These are phyloP conservation scores for Chlamydomonas asymmetrica DNA, from an alignment of 139 green algal genomes.

Conservation along the genomic window DNA sequence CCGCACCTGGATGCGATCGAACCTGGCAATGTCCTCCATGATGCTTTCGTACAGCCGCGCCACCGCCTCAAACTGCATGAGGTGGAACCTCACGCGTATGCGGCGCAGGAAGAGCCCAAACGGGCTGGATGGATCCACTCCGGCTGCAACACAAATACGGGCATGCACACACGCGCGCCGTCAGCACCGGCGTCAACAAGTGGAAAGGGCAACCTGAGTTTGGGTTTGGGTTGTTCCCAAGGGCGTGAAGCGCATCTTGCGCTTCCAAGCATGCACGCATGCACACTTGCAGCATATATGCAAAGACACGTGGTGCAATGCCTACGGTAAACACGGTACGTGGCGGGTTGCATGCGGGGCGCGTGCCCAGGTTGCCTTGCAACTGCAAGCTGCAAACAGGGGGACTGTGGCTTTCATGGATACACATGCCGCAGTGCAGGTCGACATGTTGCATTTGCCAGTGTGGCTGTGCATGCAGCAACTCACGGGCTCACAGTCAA, in stretches of 20 bases:
- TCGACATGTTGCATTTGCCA: no score
- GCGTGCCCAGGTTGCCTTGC: not conserved
- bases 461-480: no score
- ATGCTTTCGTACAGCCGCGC: constrained; percentile 10
- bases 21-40: constrained; percentile 6
- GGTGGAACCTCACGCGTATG: constrained; percentile 20
- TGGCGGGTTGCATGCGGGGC: not conserved
- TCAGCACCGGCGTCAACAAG: not conserved
- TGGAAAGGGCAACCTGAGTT: not conserved
- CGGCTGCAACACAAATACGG: not conserved
- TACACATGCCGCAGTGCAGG: no score
- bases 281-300: no score
- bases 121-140: constrained; percentile 20
- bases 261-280: no score
- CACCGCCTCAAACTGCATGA: constrained; percentile 42
- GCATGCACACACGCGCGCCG: not conserved
- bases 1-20: no score
- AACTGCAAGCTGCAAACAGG: no score
- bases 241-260: not conserved
- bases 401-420: no score
- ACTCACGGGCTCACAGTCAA: no score
- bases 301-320: no score
- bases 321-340: not conserved
- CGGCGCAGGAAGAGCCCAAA: constrained; percentile 47
- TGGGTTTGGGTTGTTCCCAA: not conserved